Evolutionary conservation across 345 rosid genomes (phyloP).

Genomic region (Euphorbia lathyris): DNA sequence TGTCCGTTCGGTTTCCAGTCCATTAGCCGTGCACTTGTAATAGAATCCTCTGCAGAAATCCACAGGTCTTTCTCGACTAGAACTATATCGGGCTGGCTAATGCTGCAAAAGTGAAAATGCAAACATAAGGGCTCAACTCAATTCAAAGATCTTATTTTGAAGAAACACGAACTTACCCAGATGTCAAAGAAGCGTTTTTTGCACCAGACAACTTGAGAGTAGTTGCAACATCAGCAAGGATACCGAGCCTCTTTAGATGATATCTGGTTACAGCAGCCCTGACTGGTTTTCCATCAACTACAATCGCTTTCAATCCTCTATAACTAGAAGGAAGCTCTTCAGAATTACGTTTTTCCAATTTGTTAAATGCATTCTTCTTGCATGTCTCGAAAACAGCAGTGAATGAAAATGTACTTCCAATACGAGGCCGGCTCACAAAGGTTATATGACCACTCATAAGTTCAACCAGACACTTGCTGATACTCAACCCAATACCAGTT

Average conservation of each 20-base stretch:
- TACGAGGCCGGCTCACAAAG: slow-evolving; percentile 71
- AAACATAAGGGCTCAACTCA: not conserved
- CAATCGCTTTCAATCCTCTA: slow-evolving; percentile 72
- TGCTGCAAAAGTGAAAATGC: slow-evolving; percentile 27
- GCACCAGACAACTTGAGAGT: slow-evolving; percentile 42
- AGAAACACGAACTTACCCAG: slow-evolving; percentile 43
- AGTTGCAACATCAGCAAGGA: slow-evolving; percentile 57
- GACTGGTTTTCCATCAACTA: slow-evolving; percentile 82
- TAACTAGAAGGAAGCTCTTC: slow-evolving; percentile 71
- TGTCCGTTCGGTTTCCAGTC: slow-evolving; percentile 55
- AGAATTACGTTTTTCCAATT: slow-evolving; percentile 45
- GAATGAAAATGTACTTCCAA: slow-evolving; percentile 91
- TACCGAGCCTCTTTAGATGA: slow-evolving; percentile 91
- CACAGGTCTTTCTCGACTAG: slow-evolving; percentile 91
- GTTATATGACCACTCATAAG: slow-evolving; percentile 87
- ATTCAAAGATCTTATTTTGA: not conserved
- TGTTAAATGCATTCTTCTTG: slow-evolving; percentile 29
- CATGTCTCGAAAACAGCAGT: slow-evolving; percentile 59
- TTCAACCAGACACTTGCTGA: slow-evolving; percentile 89
- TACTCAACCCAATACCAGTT: slow-evolving; percentile 97
- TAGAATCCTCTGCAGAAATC: slow-evolving; percentile 52
- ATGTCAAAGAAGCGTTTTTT: slow-evolving; percentile 47
- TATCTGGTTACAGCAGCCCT: slow-evolving; percentile 88
- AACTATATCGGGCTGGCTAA: slow-evolving; percentile 57
- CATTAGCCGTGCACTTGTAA: slow-evolving; percentile 28